Evolutionary conservation across 805 yeast genomes (phyloP).

Genomic region (Tetrapisispora namnaoensis): DNA sequence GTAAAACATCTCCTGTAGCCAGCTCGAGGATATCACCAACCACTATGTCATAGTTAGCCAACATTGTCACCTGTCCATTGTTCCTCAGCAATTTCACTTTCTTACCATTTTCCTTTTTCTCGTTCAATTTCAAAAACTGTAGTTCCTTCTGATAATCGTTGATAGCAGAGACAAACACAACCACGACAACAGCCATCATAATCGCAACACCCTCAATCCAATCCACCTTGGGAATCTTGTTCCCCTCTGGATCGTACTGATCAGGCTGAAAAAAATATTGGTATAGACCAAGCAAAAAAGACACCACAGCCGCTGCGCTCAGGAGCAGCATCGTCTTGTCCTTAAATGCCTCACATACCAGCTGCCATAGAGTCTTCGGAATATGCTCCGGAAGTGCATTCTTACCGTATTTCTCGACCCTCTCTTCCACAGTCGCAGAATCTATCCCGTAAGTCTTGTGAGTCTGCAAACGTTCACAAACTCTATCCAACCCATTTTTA

Average conservation of each 20-base stretch:
- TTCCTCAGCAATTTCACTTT: slow-evolving; percentile 61
- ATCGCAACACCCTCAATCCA: slow-evolving; percentile 99
- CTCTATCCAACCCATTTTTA: slow-evolving; percentile 12
- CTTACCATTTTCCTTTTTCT: slow-evolving; percentile 81
- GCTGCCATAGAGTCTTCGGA: slow-evolving; percentile 54
- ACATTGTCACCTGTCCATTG: slow-evolving; percentile 52
- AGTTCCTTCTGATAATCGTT: slow-evolving; percentile 95
- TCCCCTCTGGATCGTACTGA: slow-evolving; percentile 69
- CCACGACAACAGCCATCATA: slow-evolving; percentile 80
- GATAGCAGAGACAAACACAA: slow-evolving; percentile 87
- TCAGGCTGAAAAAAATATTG: slow-evolving; percentile 83
- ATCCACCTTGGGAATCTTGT: slow-evolving; percentile 71
- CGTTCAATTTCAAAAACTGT: slow-evolving; percentile 80
- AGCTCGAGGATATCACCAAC: slow-evolving; percentile 80
- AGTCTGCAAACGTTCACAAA: slow-evolving; percentile 11
- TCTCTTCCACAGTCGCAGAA: slow-evolving; percentile 3
- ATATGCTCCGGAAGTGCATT: slow-evolving; percentile 64
- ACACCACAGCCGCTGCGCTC: slow-evolving; percentile 77
- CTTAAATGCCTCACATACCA: slow-evolving; percentile 77
- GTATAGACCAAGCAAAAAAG: slow-evolving; percentile 83
- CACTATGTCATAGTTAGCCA: slow-evolving; percentile 63
- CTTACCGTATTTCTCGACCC: slow-evolving; percentile 44
- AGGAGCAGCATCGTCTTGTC: slow-evolving; percentile 84
- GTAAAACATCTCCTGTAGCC: slow-evolving; percentile 91
- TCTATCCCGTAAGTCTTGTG: slow-evolving; percentile 16